Evolutionary conservation across 2,329 filamentous ascomycete species (phyloP).

Genomic region (Diaporthe sp.): DNA sequence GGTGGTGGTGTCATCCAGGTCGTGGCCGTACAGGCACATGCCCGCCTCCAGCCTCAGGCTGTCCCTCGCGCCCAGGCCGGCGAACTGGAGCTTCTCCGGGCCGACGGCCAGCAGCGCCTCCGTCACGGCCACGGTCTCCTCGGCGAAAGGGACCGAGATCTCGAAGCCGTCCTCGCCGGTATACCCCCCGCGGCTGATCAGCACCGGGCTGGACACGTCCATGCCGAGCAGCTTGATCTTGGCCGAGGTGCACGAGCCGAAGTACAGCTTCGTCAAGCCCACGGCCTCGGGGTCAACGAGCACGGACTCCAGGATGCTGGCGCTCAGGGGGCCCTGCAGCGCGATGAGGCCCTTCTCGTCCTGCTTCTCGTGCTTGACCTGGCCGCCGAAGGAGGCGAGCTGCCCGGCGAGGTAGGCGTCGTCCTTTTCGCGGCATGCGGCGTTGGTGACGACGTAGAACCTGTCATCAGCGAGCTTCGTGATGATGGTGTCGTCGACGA

Average conservation of each 20-base stretch:
- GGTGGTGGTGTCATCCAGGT: constrained; percentile 83
- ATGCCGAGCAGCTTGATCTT: constrained; percentile 73
- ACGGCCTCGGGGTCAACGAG: constrained; percentile 66
- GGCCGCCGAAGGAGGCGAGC: constrained; percentile 64
- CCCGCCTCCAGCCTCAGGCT: constrained; percentile 94
- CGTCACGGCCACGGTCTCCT: constrained; percentile 75
- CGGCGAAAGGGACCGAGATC: constrained; percentile 80
- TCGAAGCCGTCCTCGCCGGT: constrained; percentile 99
- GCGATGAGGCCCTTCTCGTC: constrained; percentile 85
- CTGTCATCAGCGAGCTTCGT: constrained; percentile 80
- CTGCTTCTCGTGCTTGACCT: constrained; percentile 61
- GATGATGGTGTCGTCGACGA: constrained; percentile 94
- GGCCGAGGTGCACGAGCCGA: constrained; percentile 80
- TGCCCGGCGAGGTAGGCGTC: constrained; percentile 80
- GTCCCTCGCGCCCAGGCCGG: constrained; percentile 91
- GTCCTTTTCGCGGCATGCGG: constrained; percentile 91
- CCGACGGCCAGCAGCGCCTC: constrained; percentile 78
- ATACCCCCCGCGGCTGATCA: constrained; percentile 92
- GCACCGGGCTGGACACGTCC: constrained; percentile 63
- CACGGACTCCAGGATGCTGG: constrained; percentile 75
- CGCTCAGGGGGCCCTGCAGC: constrained; percentile 86
- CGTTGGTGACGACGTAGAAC: constrained; percentile 97
- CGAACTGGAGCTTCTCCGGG: constrained; percentile 76
- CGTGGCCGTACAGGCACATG: constrained; percentile 99
- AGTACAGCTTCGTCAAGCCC: constrained; percentile 80